Base-by-base conservation (phyloP, 2,329 filamentous ascomycete species). In the Pseudopithomyces maydicus region DNA sequence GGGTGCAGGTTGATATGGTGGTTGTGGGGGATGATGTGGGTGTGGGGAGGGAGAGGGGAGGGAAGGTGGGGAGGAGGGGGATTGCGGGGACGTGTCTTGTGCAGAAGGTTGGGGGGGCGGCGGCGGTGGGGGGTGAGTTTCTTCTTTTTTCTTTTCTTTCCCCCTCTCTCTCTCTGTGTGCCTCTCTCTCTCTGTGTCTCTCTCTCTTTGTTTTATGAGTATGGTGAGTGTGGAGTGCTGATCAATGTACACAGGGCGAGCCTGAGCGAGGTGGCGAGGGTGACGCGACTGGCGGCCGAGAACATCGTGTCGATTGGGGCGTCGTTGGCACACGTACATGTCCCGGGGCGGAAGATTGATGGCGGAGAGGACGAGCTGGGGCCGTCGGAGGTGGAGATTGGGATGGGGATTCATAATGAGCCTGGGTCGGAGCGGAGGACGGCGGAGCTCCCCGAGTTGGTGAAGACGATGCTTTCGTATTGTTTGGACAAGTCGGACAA, bases 11-110 rank as follows among this genome's bases (percentile, higher is more conserved):
- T 0, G 90, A 96, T 73, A 96, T 97, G 89, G 87, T 96, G 10
- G 90, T 96, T 8, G 91, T 97, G 7, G 92, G 88, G 6, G 94
- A 98, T 70, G 94, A 98, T 75, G 92, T 93, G 2, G 92, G 93
- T 42, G 93, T 98, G 44, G 93, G 93, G 1, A 82, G 92, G 56
- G 82, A 80, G 51, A 89, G 89, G 72, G 89, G 90, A 11, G 93
- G 94, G n/a, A 97, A 97, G 74, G 94, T 97, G 15, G 94, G 94
- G 1, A 82, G 94, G 50, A 85, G 94, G 70, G 94, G 94, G 52
- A 95, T 98, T 74, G 93, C 92, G 2, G 94, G 94, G 32, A 96
- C 92, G 6, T 91, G 96, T 38, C 80, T 97, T 22, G 90, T 97
- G n/a, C 84, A 93, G 67, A 97, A 98, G 83, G 90, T 96, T 70